Evolutionary conservation across 768 basidiomycete species (phyloP).

Genomic region (Tulasnella sp.): DNA sequence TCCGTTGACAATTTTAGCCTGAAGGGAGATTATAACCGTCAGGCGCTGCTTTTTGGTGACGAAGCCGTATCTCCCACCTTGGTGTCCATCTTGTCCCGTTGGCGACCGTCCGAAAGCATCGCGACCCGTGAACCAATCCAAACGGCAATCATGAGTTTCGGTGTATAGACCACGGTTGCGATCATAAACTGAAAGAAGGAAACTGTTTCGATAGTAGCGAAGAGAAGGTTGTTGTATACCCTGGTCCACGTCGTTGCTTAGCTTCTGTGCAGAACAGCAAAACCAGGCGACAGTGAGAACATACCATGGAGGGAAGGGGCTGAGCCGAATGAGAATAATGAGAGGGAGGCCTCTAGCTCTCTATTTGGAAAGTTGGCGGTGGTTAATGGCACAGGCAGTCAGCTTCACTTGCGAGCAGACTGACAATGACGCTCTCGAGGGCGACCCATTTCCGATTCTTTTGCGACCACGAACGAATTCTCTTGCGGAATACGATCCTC

Average conservation of each 20-base stretch:
- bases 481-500: constrained; percentile 48
- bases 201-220: constrained; percentile 62
- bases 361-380: constrained; percentile 32
- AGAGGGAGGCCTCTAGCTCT: constrained; percentile 69
- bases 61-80: constrained; percentile 27
- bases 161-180: constrained; percentile 63
- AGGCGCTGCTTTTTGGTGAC: background rate
- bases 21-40: background rate
- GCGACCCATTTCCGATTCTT: constrained; percentile 70
- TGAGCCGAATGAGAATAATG: constrained; percentile 71
- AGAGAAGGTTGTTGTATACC: constrained; percentile 73
- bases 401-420: constrained; percentile 26
- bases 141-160: constrained; percentile 62
- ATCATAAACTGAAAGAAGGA: constrained; percentile 64
- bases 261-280: background rate
- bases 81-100: constrained; percentile 67
- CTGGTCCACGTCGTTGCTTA: constrained; percentile 33
- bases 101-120: constrained; percentile 64
- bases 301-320: constrained; percentile 60
- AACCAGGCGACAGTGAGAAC: background rate
- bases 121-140: constrained; percentile 75
- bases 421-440: constrained; percentile 63
- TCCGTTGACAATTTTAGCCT: constrained; percentile 56
- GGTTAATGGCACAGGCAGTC: background rate
- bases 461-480: constrained; percentile 51